These are phyloP conservation scores for Mortierella sp. DNA, from an alignment of 371 early-diverging fungal species.

Conservation along the genomic window DNA sequence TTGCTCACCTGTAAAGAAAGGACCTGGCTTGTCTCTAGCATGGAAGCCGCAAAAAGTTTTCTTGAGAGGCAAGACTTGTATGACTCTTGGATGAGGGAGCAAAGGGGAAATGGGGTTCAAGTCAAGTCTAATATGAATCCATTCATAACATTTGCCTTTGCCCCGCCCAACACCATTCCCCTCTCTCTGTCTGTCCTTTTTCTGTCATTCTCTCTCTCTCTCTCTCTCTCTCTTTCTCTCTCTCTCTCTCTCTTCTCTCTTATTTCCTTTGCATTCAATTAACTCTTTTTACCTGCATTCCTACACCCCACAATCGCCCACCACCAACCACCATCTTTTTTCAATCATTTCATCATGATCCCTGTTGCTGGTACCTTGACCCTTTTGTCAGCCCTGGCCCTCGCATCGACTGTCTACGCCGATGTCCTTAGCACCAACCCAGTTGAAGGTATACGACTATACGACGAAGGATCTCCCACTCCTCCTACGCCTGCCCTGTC, in stretches of 20 bases:
- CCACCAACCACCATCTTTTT: not conserved
- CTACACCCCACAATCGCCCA: not conserved
- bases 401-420: not conserved
- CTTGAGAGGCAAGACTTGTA: not conserved
- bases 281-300: not conserved
- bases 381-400: not conserved
- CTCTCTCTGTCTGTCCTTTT: not conserved
- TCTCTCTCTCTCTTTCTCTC: not conserved
- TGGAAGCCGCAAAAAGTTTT: not conserved
- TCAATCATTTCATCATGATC: not conserved
- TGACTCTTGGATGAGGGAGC: not conserved
- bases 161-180: not conserved
- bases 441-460: not conserved
- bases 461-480: not conserved
- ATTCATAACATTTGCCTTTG: too few species aligned
- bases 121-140: not conserved
- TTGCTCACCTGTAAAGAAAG: not conserved
- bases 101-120: not conserved
- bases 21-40: not conserved
- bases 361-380: not conserved
- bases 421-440: slow-evolving; percentile 2
- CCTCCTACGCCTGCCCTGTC: not conserved
- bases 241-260: not conserved
- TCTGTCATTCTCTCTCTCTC: not conserved
- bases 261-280: not conserved